A percentile compares a stretch with the other conserved stretches of the same genome.
These are phyloP conservation scores for Claviceps pusilla DNA, from an alignment of 2,329 filamentous ascomycete species.

Conservation along the genomic window DNA sequence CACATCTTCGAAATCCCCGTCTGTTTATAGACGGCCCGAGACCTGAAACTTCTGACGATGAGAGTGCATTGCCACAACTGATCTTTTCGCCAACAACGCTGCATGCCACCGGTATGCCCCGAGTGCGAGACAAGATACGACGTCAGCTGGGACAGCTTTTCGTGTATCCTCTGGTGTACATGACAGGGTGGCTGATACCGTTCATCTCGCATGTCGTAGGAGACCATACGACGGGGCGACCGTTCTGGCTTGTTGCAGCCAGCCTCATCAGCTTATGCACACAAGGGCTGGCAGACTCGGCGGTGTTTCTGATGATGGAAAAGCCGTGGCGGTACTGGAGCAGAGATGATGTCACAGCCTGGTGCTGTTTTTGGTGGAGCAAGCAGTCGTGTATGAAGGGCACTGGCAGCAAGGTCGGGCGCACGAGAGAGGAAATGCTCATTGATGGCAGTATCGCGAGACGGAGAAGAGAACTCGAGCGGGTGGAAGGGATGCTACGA, in stretches of 20 bases:
- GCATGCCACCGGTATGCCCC: conserved; percentile 16
- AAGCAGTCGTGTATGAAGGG: conserved; percentile 2
- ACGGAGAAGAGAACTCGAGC: conserved; percentile 32
- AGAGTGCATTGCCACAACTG: conserved; percentile 5
- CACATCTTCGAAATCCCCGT: not conserved
- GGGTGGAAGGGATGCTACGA: conserved; percentile 19
- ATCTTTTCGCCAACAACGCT: conserved; percentile 9
- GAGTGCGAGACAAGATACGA: conserved; percentile 40
- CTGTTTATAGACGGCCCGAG: not conserved
- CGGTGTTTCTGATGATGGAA: conserved; percentile 54
- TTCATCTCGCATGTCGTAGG: conserved; percentile 47
- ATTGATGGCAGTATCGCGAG: conserved; percentile 34
- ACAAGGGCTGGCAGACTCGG: conserved; percentile 53
- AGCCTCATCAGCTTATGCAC: conserved; percentile 43
- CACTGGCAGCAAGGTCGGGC: conserved; percentile 19
- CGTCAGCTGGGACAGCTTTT: conserved; percentile 59
- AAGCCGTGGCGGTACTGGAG: conserved; percentile 43
- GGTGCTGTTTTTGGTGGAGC: not conserved
- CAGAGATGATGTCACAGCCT: conserved; percentile 1
- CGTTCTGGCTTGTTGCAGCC: conserved; percentile 41
- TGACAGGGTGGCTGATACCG: conserved; percentile 57
- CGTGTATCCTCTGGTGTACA: conserved; percentile 61
- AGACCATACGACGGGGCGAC: conserved; percentile 20
- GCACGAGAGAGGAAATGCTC: conserved; percentile 37
- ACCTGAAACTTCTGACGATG: conserved; percentile 5